Evolutionary conservation across 495 filamentous ascomycete species (phyloP).

Genomic region (Mycothermus thermophilus): DNA sequence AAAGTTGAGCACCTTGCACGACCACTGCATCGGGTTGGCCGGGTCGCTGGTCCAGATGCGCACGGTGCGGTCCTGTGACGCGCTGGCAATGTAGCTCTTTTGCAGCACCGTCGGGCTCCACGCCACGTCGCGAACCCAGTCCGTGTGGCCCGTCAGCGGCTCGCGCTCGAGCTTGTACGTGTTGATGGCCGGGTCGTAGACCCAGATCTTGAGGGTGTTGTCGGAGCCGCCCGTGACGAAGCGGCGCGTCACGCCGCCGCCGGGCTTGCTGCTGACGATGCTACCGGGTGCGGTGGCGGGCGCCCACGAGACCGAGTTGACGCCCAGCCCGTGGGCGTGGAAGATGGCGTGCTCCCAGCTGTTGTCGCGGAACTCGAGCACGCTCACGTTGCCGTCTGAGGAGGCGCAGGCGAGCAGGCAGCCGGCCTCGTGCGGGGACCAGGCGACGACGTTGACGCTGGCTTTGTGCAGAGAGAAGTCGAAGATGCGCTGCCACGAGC

Average conservation of each 20-base stretch:
- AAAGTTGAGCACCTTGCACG: conserved; percentile 68
- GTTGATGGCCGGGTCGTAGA: conserved; percentile 35
- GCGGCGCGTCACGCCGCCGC: conserved; percentile 47
- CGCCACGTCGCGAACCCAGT: conserved; percentile 97
- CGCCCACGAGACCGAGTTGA: conserved; percentile 92
- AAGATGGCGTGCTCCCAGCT: conserved; percentile 75
- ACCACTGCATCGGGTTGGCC: conserved; percentile 52
- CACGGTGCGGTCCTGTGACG: conserved; percentile 91
- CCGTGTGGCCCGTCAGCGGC: conserved; percentile 62
- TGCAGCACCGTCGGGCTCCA: conserved; percentile 89
- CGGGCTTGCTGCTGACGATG: conserved; percentile 56
- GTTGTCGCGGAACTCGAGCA: conserved; percentile 94
- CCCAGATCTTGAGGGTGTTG: conserved; percentile 85
- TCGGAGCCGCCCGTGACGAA: conserved; percentile 94
- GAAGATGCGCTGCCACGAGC: conserved; percentile 69
- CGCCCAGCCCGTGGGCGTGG: conserved; percentile 79
- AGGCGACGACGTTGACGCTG: conserved; percentile 88
- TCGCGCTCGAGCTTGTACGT: conserved; percentile 40
- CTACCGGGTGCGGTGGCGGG: conserved; percentile 67
- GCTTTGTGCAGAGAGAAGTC: conserved; percentile 85
- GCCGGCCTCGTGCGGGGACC: conserved; percentile 92
- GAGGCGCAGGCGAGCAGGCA: conserved; percentile 90
- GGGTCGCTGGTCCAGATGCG: conserved; percentile 84
- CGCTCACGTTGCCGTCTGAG: conserved; percentile 80
- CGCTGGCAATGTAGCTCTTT: conserved; percentile 89